phyloP scores from a whole-genome alignment of 31 red algal genomes.

The Asparagopsis taxiformis region DNA sequence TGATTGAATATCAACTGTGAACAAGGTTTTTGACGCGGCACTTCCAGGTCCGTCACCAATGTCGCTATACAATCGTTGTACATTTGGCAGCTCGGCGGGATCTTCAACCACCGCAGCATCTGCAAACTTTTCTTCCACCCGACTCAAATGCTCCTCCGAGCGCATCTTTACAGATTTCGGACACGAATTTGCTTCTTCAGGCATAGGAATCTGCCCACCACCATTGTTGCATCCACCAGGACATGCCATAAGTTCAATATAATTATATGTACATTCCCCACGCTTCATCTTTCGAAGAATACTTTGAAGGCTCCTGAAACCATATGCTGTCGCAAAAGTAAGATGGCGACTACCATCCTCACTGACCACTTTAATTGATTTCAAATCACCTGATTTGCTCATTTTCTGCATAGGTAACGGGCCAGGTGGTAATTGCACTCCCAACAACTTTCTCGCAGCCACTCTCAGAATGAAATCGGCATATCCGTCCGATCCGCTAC shows the following conservation, averaged over 20 bases:
- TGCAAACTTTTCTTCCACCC: constrained; percentile 10
- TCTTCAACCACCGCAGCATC: constrained; percentile 18
- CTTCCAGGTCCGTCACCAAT: not conserved
- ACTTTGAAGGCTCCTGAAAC: constrained; percentile 83
- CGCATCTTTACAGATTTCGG: constrained; percentile 9
- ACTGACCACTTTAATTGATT: constrained; percentile 18
- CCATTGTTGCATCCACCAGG: constrained; percentile 91
- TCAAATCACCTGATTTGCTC: constrained; percentile 46
- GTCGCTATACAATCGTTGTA: constrained; percentile 19
- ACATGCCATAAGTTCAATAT: constrained; percentile 93
- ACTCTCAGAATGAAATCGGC: constrained; percentile 53
- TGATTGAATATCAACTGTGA: constrained; percentile 22
- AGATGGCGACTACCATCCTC: constrained; percentile 24
- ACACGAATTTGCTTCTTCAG: not conserved
- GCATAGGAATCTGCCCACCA: constrained; percentile 59
- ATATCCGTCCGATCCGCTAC: constrained; percentile 68
- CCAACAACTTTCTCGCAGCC: constrained; percentile 51
- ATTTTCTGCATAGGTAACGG: constrained; percentile 31
- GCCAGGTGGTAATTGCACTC: constrained; percentile 20
- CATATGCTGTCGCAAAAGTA: constrained; percentile 79
- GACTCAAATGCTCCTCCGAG: constrained; percentile 19
- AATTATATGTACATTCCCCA: constrained; percentile 61
- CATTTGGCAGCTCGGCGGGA: not conserved
- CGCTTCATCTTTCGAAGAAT: constrained; percentile 62
- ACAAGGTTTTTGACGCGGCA: not conserved